phyloP scores from a whole-genome alignment of 2,329 filamentous ascomycete species.

The Bisporella sp. region DNA sequence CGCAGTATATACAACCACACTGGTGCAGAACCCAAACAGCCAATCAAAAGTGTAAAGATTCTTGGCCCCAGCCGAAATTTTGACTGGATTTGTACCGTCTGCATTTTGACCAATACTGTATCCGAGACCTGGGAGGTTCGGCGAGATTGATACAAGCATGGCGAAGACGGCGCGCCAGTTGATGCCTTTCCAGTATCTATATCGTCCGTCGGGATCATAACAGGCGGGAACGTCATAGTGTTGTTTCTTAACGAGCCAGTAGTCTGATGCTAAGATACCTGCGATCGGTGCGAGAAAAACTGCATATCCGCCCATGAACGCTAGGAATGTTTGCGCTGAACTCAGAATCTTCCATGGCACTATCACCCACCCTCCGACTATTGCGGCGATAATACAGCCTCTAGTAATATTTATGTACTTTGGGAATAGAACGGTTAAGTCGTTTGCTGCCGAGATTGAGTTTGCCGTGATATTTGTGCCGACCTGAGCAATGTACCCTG shows the following conservation, averaged over 20 bases:
- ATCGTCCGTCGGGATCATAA: conserved; percentile 25
- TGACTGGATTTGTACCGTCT: conserved; percentile 5
- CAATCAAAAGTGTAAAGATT: conserved; percentile 61
- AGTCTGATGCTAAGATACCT: conserved; percentile 50
- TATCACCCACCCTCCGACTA: conserved; percentile 49
- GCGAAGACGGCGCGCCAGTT: conserved; percentile 23
- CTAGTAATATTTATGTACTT: conserved; percentile 48
- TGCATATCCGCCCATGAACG: conserved; percentile 60
- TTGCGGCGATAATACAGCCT: conserved; percentile 46
- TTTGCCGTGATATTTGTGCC: conserved; percentile 52
- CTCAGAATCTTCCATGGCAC: conserved; percentile 60
- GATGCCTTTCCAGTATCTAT: conserved; percentile 21
- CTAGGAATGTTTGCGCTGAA: conserved; percentile 50
- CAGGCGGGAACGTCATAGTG: conserved; percentile 32
- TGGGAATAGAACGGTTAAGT: conserved; percentile 48
- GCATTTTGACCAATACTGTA: conserved; percentile 15
- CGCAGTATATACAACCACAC: conserved; percentile 46
- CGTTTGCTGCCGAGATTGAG: conserved; percentile 46
- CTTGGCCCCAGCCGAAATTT: conserved; percentile 36
- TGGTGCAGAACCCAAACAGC: conserved; percentile 52
- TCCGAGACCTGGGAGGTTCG: conserved; percentile 21
- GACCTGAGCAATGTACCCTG: conserved; percentile 47
- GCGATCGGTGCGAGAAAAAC: conserved; percentile 56
- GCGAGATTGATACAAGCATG: conserved; percentile 17
- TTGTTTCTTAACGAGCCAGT: conserved; percentile 42